These are phyloP conservation scores for Vigna trinervia DNA, from an alignment of 306 rosid genomes.

Conservation along the genomic window DNA sequence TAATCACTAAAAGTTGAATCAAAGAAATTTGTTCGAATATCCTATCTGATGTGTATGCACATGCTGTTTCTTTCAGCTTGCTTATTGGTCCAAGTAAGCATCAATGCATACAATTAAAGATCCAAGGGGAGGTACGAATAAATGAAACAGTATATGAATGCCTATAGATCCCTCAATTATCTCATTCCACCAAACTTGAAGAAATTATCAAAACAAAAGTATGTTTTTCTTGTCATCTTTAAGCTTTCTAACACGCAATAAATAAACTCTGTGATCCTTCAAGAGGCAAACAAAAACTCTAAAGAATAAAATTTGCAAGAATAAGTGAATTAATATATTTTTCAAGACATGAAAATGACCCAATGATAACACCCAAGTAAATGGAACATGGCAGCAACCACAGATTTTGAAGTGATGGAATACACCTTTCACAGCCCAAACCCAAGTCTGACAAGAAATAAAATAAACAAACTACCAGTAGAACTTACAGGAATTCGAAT, in stretches of 20 bases:
- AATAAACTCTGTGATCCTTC: not conserved
- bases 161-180: not conserved
- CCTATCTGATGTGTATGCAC: conserved; percentile 8
- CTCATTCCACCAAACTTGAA: conserved; percentile 30
- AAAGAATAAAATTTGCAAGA: conserved; percentile 33
- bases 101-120: conserved; percentile 16
- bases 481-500: conserved; percentile 82
- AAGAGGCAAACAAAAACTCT: conserved; percentile 17
- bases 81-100: conserved; percentile 26
- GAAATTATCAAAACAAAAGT: conserved; percentile 14
- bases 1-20: not conserved
- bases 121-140: not conserved
- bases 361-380: conserved; percentile 20
- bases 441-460: not conserved
- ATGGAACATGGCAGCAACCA: conserved; percentile 20
- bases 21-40: conserved; percentile 20
- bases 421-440: not conserved
- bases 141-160: not conserved
- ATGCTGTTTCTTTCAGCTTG: conserved; percentile 18
- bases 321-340: not conserved
- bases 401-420: conserved; percentile 8
- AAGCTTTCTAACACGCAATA: conserved; percentile 20
- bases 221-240: conserved; percentile 13
- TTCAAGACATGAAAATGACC: conserved; percentile 38
- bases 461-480: conserved; percentile 18